A percentile compares a stretch with the other conserved stretches of the same genome.
phyloP scores from a whole-genome alignment of 371 early-diverging fungal species.

The Choanephora cucurbitarum region DNA sequence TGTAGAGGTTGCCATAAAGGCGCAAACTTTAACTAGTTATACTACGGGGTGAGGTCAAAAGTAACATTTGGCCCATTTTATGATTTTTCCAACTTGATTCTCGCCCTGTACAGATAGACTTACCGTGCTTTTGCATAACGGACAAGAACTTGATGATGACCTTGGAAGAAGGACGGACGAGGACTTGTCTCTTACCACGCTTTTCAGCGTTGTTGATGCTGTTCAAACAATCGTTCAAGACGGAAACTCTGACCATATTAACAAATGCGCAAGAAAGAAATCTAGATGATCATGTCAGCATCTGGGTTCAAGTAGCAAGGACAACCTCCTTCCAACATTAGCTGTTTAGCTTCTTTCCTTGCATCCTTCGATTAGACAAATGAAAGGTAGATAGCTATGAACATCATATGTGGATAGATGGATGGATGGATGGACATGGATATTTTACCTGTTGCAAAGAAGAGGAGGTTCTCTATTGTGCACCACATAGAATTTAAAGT shows the following conservation, averaged over 20 bases:
- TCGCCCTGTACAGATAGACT: no score
- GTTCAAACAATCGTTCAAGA: slow-evolving; percentile 94
- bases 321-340: slow-evolving; percentile 20
- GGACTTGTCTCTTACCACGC: slow-evolving; percentile 97
- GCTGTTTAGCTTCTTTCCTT: slow-evolving; percentile 6
- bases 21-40: slow-evolving; percentile 70
- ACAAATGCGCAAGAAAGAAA: slow-evolving; percentile 11
- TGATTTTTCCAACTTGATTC: neutral
- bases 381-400: slow-evolving; percentile 1
- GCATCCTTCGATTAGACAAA: slow-evolving; percentile 14
- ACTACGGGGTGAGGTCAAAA: slow-evolving; percentile 48
- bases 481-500: slow-evolving; percentile 9
- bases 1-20: slow-evolving; percentile 26
- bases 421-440: slow-evolving; percentile 22
- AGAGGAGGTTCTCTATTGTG: slow-evolving; percentile 21
- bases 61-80: neutral
- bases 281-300: neutral
- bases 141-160: slow-evolving; percentile 98
- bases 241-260: slow-evolving; percentile 50
- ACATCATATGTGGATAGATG: slow-evolving; percentile 18
- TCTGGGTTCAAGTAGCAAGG: slow-evolving; percentile 18
- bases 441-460: slow-evolving; percentile 31
- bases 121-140: slow-evolving; percentile 99
- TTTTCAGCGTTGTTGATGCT: slow-evolving; percentile 99
- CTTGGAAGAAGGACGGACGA: slow-evolving; percentile 96